These are phyloP conservation scores for Colletotrichum tropicale DNA, from an alignment of 2,329 filamentous ascomycete species.

Conservation along the genomic window DNA sequence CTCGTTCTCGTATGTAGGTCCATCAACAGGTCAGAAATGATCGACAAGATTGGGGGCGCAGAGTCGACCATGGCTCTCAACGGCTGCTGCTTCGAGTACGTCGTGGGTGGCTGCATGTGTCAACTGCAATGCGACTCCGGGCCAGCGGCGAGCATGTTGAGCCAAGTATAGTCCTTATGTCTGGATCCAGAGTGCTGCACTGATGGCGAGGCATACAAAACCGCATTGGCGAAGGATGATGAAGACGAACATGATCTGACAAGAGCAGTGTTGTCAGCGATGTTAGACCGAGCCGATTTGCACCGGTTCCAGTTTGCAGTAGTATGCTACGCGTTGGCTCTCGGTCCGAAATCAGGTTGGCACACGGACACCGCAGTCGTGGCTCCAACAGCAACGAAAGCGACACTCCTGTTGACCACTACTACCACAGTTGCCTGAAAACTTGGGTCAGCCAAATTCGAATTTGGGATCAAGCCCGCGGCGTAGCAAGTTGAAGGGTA, in stretches of 20 bases:
- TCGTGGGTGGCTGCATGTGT: constrained; percentile 12
- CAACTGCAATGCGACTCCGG: neutral
- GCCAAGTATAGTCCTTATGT: neutral
- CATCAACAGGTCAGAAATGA: neutral
- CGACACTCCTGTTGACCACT: neutral
- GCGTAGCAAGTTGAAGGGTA: neutral
- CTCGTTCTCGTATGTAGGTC: neutral
- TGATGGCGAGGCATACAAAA: neutral
- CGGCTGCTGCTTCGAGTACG: neutral
- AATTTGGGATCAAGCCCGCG: neutral
- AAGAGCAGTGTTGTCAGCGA: neutral
- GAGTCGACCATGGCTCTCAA: neutral
- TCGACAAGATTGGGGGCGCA: neutral
- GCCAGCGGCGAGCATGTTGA: neutral
- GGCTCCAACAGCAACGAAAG: neutral
- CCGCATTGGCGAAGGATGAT: neutral
- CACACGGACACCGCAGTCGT: neutral
- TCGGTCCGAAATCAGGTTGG: neutral
- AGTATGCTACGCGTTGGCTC: neutral
- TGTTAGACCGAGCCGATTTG: neutral
- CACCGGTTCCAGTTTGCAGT: neutral
- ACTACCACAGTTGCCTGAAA: neutral
- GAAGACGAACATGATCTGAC: neutral
- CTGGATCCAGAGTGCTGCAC: neutral
- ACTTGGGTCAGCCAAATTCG: neutral